These are phyloP conservation scores for Aspergillus sp. DNA, from an alignment of 2,329 filamentous ascomycete species.

Conservation along the genomic window DNA sequence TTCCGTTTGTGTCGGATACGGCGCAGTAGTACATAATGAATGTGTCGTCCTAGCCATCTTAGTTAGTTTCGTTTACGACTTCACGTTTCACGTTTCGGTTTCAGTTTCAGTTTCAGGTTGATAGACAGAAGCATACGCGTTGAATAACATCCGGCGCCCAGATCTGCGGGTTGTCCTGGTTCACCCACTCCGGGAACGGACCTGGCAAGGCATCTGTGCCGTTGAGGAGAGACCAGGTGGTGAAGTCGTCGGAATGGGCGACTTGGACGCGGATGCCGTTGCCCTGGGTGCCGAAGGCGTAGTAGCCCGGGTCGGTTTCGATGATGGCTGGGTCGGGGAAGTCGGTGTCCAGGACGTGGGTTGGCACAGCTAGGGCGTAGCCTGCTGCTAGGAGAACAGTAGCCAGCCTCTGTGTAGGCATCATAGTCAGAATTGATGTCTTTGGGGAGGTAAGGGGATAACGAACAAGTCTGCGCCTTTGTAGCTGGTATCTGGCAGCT, in stretches of 20 bases:
- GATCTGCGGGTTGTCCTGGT: conserved; percentile 39
- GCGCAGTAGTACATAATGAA: conserved; percentile 64
- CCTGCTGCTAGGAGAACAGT: neutral
- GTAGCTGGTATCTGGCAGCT: too few relatives aligned
- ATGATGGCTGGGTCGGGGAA: conserved; percentile 14
- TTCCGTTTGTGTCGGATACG: conserved; percentile 32
- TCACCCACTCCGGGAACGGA: neutral
- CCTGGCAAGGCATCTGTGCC: conserved; percentile 21
- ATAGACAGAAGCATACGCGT: conserved; percentile 28
- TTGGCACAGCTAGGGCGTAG: conserved; percentile 16
- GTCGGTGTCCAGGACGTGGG: conserved; percentile 24
- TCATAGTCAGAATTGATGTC: neutral
- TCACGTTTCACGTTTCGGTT: neutral
- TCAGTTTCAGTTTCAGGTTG: too few relatives aligned
- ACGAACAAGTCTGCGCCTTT: too few relatives aligned
- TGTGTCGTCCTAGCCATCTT: conserved; percentile 31
- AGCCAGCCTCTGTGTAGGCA: neutral
- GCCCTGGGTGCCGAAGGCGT: conserved; percentile 55
- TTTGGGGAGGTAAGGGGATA: too few relatives aligned
- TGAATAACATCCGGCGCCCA: conserved; percentile 61
- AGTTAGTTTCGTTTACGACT: neutral
- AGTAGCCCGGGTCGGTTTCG: conserved; percentile 23
- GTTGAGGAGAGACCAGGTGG: conserved; percentile 47
- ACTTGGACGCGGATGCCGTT: conserved; percentile 53
- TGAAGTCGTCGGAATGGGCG: conserved; percentile 49